Evolutionary conservation across 495 filamentous ascomycete genomes (phyloP), one percentile per base, ranked within the genome.

Genomic region (Evernia prunastri): DNA sequence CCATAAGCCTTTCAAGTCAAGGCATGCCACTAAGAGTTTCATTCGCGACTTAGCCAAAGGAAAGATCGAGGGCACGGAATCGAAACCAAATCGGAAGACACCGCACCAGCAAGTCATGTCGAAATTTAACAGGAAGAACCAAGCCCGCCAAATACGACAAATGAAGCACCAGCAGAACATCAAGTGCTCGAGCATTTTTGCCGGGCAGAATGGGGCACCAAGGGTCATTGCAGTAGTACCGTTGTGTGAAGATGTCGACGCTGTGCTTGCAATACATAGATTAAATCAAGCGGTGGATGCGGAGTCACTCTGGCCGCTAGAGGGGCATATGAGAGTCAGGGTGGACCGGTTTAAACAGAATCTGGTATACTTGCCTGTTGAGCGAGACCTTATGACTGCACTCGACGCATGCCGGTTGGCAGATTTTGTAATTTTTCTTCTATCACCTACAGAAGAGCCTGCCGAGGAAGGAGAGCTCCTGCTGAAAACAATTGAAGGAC

Each of bases 51-150:
- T 84, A 64, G 82, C 84, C 15, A 97, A 96, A 79, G 94, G 87
- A 69, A 89, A 88, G 73, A 75, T 88, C 49, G 84, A 88, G 72
- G 70, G 69, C 61, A 67, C 68, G 64, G 66, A 63, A 70, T 75
- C 73, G 68, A 87, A 76, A 72, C 83, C 86, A 43, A 79, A 78
- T 65, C 87, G 93, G 64, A 95, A 90, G 76, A 96, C 92, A 49
- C 89, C 89, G 64, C 91, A 97, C 74, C 95, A 97, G 72, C 90
- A 96, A 77, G 82, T 96, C 73, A 95, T 96, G 90, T 96, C 92
- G 42, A 98, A 96, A 77, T 79, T 98, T 74, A 91, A 96, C 76
- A 88, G 94, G 40, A 84, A 89, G 70, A 96, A 98, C 75, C 90
- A 93, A 78, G 89, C 89, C 56, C 91, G 91, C 69, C 94, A 98